These are phyloP conservation scores for Termitomyces sp. DNA, from an alignment of 768 basidiomycete species.

Conservation along the genomic window DNA sequence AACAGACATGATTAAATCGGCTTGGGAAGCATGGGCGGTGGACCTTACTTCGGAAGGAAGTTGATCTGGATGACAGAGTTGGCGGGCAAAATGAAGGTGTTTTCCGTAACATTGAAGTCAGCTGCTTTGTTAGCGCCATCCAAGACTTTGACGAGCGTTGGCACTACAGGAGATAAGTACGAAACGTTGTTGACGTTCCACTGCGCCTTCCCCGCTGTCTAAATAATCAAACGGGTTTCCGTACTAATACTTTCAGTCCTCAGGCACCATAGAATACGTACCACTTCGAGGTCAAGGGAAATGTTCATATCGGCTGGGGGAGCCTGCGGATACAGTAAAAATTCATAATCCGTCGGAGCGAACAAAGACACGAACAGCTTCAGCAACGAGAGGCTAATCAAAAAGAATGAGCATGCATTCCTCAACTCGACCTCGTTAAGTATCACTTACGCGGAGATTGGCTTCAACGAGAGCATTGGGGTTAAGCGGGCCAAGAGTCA, in stretches of 20 bases:
- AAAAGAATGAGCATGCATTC: neutral
- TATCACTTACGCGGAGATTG: slow-evolving; percentile 5
- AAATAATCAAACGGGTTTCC: neutral
- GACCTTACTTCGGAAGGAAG: slow-evolving; percentile 21
- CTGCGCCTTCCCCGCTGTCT: slow-evolving; percentile 17
- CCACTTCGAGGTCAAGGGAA: slow-evolving; percentile 18
- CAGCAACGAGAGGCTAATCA: slow-evolving; percentile 1
- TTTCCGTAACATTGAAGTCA: slow-evolving; percentile 26
- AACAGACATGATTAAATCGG: neutral
- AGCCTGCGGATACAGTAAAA: slow-evolving; percentile 4
- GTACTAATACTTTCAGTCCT: neutral
- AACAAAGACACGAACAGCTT: neutral
- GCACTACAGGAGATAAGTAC: slow-evolving; percentile 22
- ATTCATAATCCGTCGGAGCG: neutral
- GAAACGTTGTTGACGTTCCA: slow-evolving; percentile 28
- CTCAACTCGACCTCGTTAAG: too few relatives aligned
- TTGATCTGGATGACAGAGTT: slow-evolving; percentile 33
- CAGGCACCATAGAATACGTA: slow-evolving; percentile 3
- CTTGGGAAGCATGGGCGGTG: too few relatives aligned
- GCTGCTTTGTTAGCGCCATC: slow-evolving; percentile 22
- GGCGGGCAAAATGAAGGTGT: slow-evolving; percentile 31
- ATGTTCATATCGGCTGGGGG: slow-evolving; percentile 20
- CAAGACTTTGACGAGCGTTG: slow-evolving; percentile 28
- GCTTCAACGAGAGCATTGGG: slow-evolving; percentile 23
- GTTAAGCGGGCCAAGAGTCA: slow-evolving; percentile 15